These are phyloP conservation scores for Aureobasidium namibiae DNA, from an alignment of 2,329 filamentous ascomycete species.

Conservation along the genomic window DNA sequence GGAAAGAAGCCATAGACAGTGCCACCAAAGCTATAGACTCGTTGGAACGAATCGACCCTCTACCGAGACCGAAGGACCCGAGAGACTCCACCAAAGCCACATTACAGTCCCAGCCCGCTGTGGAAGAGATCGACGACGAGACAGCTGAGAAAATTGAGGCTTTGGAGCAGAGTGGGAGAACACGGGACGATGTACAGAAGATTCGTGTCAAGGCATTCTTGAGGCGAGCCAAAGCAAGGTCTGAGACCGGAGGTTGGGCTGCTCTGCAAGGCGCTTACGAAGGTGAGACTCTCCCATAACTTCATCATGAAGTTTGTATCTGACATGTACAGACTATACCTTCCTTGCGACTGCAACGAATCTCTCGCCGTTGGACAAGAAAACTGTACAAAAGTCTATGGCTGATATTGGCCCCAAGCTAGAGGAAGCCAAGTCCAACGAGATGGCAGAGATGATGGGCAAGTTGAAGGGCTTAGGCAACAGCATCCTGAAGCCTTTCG, in stretches of 20 bases:
- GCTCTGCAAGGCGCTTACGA: conserved; percentile 68
- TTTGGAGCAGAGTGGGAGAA: conserved; percentile 34
- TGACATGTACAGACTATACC: conserved; percentile 56
- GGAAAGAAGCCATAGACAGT: conserved; percentile 70
- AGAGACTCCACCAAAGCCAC: conserved; percentile 15
- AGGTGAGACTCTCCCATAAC: conserved; percentile 14
- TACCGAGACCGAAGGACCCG: conserved; percentile 24
- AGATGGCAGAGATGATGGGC: conserved; percentile 95
- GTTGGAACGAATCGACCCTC: conserved; percentile 54
- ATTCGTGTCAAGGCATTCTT: conserved; percentile 79
- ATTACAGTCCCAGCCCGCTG: conserved; percentile 25
- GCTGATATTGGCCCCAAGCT: conserved; percentile 57
- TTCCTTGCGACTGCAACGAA: conserved; percentile 50
- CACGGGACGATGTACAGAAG: conserved; percentile 57
- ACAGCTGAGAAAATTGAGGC: conserved; percentile 34
- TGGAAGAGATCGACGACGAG: conserved; percentile 44
- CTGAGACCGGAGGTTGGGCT: conserved; percentile 68
- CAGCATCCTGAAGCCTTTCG: conserved; percentile 85
- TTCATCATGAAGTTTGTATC: background rate
- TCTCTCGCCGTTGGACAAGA: conserved; percentile 57
- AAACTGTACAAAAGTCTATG: conserved; percentile 60
- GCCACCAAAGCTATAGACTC: conserved; percentile 66
- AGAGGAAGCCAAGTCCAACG: conserved; percentile 72
- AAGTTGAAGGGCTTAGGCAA: conserved; percentile 92
- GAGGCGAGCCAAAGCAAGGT: conserved; percentile 64